Conservation (phyloP, 2,329 filamentous ascomycete species). For the Diaporthe citri region DNA sequence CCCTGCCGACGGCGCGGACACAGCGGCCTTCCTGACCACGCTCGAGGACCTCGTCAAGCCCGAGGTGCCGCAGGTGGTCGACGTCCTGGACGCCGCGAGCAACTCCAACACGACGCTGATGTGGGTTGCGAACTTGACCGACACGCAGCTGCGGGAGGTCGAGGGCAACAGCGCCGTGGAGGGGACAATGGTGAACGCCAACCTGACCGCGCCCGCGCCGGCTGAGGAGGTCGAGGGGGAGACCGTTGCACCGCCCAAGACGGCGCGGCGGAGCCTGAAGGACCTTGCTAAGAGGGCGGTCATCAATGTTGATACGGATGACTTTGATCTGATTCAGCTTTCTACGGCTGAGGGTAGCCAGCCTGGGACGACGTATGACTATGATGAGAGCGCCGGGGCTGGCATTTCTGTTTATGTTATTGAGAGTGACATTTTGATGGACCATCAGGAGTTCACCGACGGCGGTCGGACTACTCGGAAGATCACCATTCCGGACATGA, state of each 20-base stretch:
- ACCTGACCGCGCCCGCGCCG: not conserved
- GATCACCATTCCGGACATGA: not conserved
- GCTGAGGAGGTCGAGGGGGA: constrained; percentile 2
- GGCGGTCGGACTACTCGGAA: not conserved
- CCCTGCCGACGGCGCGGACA: constrained; percentile 2
- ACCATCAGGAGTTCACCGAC: not conserved
- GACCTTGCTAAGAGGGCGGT: not conserved
- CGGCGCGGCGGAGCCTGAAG: not conserved
- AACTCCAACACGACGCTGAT: constrained; percentile 18
- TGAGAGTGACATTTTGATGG: constrained; percentile 7
- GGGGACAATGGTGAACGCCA: constrained; percentile 8
- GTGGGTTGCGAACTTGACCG: constrained; percentile 13
- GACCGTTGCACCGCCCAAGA: not conserved
- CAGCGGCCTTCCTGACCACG: not conserved
- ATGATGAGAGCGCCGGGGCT: not conserved
- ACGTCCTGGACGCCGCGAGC: not conserved
- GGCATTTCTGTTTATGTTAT: constrained; percentile 6
- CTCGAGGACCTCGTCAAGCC: constrained; percentile 13
- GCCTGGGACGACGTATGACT: constrained; percentile 13
- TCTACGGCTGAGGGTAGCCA: constrained; percentile 19
- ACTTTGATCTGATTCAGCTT: constrained; percentile 16
- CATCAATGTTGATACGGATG: constrained; percentile 1
- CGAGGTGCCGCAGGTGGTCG: constrained; percentile 8
- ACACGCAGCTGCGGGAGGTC: constrained; percentile 1
- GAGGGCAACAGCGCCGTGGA: constrained; percentile 9